These are phyloP conservation scores for Saccharomycopsis schoenii DNA, from an alignment of 805 yeast genomes.

Conservation along the genomic window DNA sequence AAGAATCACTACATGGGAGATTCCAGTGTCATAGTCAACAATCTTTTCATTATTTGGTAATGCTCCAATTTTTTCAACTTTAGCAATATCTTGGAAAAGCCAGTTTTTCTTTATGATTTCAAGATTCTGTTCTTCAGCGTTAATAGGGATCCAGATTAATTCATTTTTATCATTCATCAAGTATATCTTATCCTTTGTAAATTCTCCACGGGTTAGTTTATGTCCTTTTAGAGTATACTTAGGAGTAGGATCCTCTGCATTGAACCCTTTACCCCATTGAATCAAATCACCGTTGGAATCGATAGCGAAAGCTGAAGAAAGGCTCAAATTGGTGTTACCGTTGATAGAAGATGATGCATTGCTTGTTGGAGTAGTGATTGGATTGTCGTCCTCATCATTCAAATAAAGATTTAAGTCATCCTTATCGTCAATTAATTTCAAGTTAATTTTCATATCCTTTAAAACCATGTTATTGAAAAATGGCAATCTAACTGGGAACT, in stretches of 20 bases:
- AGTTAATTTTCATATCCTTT: constrained; percentile 41
- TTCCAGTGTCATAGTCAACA: constrained; percentile 50
- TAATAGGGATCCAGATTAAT: constrained; percentile 27
- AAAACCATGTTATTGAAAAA: constrained; percentile 55
- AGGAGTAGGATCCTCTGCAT: constrained; percentile 25
- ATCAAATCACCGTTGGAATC: constrained; percentile 61
- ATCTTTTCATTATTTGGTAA: constrained; percentile 38
- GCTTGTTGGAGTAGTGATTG: constrained; percentile 27
- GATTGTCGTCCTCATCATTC: constrained; percentile 15
- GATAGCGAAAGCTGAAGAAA: constrained; percentile 43
- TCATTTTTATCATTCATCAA: constrained; percentile 32
- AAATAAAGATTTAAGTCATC: constrained; percentile 17
- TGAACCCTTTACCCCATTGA: constrained; percentile 51
- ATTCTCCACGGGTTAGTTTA: constrained; percentile 32
- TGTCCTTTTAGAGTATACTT: constrained; percentile 36
- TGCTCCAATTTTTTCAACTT: constrained; percentile 24
- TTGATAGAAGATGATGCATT: neutral
- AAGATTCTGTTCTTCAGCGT: constrained; percentile 22
- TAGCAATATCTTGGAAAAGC: neutral
- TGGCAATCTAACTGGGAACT: constrained; percentile 49
- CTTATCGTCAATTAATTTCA: constrained; percentile 8
- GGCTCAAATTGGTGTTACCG: neutral
- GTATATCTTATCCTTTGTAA: constrained; percentile 48
- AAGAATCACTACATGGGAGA: constrained; percentile 56
- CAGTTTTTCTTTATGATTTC: constrained; percentile 22